Conservation (phyloP, 208 protist species). For the Leishmania gerbilli region DNA sequence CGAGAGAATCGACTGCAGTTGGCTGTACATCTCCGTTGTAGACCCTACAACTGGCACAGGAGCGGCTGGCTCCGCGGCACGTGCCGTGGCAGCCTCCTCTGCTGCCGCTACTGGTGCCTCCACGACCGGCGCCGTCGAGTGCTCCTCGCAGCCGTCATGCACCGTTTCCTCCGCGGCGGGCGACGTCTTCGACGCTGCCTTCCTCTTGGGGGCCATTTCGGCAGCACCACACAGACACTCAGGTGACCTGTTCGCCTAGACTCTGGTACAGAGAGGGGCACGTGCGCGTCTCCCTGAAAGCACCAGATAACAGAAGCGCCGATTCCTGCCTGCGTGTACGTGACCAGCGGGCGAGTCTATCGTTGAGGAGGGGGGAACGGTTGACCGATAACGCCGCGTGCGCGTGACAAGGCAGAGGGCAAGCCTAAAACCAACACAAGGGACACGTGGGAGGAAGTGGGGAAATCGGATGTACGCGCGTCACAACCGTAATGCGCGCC, state of each 20-base stretch:
- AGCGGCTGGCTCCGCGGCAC: conserved; percentile 9
- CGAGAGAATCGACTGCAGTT: conserved; percentile 58
- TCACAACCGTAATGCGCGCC: background rate
- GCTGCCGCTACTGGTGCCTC: background rate
- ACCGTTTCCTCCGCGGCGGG: conserved; percentile 4
- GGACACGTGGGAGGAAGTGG: background rate
- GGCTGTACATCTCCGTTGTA: conserved; percentile 66
- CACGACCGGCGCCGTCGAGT: background rate
- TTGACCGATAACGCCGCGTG: background rate
- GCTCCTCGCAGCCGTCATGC: background rate
- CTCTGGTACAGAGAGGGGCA: conserved; percentile 1
- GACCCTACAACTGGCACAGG: conserved; percentile 36
- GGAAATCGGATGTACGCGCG: background rate
- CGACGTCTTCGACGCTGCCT: conserved; percentile 28
- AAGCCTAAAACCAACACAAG: background rate
- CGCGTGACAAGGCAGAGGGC: background rate
- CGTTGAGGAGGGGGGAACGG: background rate
- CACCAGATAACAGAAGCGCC: background rate
- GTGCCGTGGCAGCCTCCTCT: conserved; percentile 3
- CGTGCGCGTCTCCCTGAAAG: background rate
- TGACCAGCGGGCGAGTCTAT: background rate
- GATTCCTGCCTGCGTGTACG: background rate
- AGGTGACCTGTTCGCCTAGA: background rate
- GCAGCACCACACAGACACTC: background rate
- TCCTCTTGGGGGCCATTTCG: conserved; percentile 73